These are phyloP conservation scores for Prunella vulgaris DNA, from an alignment of 257 asterid genomes.

Conservation along the genomic window DNA sequence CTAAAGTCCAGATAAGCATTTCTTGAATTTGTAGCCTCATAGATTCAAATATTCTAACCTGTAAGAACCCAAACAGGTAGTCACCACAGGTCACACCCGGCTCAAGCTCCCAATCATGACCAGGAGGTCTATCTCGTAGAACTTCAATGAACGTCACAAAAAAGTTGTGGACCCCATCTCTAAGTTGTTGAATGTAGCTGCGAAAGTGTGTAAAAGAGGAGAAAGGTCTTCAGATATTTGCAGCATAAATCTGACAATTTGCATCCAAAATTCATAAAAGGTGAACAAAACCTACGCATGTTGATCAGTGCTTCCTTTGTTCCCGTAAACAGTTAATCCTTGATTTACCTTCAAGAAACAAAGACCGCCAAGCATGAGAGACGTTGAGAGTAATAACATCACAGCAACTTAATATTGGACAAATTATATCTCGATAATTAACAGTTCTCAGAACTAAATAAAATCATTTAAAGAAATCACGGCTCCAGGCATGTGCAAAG, in stretches of 20 bases:
- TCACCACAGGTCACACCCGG: constrained; percentile 98
- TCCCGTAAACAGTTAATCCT: constrained; percentile 92
- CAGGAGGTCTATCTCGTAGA: constrained; percentile 96
- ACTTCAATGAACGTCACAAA: constrained; percentile 96
- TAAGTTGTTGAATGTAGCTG: constrained; percentile 96
- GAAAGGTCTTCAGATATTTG: constrained; percentile 17
- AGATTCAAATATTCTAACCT: constrained; percentile 37
- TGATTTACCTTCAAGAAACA: constrained; percentile 72
- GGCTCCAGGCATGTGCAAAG: neutral
- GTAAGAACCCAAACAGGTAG: constrained; percentile 93
- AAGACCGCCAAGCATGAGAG: constrained; percentile 2
- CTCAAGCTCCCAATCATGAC: constrained; percentile 99
- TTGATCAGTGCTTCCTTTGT: constrained; percentile 99
- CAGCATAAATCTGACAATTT: constrained; percentile 11
- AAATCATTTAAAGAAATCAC: neutral
- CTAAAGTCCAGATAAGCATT: neutral
- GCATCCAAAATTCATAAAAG: constrained; percentile 5
- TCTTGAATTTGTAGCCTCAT: neutral
- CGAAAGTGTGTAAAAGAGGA: neutral
- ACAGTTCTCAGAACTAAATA: neutral
- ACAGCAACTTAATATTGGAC: neutral
- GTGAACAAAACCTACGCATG: constrained; percentile 70
- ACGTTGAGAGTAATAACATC: neutral
- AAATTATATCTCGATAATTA: neutral
- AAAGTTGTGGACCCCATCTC: constrained; percentile 97